phyloP scores from a whole-genome alignment of 371 early-diverging fungal species.

The Mycotypha africana region DNA sequence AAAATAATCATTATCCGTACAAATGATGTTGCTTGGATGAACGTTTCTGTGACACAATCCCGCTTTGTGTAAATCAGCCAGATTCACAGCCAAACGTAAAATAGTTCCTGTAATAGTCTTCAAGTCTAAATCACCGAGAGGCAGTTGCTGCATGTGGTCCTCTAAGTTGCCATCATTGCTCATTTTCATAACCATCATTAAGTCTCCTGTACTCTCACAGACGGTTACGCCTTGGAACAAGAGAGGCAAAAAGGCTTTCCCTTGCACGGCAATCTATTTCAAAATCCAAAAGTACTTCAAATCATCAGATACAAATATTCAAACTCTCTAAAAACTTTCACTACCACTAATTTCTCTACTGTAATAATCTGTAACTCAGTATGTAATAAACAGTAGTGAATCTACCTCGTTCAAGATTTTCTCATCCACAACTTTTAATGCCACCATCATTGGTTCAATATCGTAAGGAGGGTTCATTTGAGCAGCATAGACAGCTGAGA shows the following conservation, averaged over 20 bases:
- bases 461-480: slow-evolving; percentile 32
- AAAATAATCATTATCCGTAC: slow-evolving; percentile 44
- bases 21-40: slow-evolving; percentile 39
- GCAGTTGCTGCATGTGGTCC: slow-evolving; percentile 39
- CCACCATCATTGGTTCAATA: slow-evolving; percentile 27
- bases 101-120: slow-evolving; percentile 44
- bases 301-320: neutral
- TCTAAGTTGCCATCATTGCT: slow-evolving; percentile 43
- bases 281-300: no score
- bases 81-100: slow-evolving; percentile 31
- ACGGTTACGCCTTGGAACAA: slow-evolving; percentile 43
- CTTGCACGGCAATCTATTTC: slow-evolving; percentile 37
- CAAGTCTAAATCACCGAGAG: slow-evolving; percentile 38
- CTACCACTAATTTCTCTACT: neutral
- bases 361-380: no score
- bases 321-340: no score
- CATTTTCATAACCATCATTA: slow-evolving; percentile 48
- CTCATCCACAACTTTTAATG: slow-evolving; percentile 42
- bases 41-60: slow-evolving; percentile 43
- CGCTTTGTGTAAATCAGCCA: slow-evolving; percentile 38
- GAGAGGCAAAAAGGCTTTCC: slow-evolving; percentile 42
- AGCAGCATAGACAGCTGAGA: slow-evolving; percentile 43
- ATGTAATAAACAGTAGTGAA: no score
- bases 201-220: slow-evolving; percentile 40
- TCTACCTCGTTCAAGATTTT: slow-evolving; percentile 41